phyloP scores from a whole-genome alignment of 2,329 filamentous ascomycete species.

The Scedosporium dehoogii region DNA sequence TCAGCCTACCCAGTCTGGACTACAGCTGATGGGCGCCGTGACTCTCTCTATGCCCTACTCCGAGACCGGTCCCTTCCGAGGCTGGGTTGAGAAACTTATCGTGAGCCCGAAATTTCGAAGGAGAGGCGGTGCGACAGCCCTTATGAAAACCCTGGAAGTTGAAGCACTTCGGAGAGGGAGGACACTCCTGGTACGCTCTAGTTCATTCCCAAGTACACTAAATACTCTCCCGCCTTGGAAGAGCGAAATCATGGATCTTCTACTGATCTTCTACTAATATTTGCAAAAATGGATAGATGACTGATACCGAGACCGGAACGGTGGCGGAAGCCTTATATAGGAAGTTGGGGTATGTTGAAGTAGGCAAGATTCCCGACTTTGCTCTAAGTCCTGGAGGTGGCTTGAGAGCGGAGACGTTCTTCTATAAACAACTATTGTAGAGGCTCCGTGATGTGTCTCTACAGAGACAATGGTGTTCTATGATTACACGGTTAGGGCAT shows the following conservation, averaged over 20 bases:
- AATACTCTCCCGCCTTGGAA: too few relatives aligned
- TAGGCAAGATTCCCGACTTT: constrained; percentile 46
- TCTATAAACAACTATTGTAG: constrained; percentile 44
- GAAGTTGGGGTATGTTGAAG: constrained; percentile 44
- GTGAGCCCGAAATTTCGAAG: constrained; percentile 40
- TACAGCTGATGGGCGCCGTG: constrained; percentile 44
- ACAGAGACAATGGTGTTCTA: background rate
- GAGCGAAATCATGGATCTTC: background rate
- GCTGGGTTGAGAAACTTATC: constrained; percentile 46
- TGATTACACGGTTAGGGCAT: background rate
- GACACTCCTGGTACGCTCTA: constrained; percentile 39
- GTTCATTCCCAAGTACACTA: background rate
- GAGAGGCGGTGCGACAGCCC: constrained; percentile 37
- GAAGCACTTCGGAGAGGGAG: constrained; percentile 39
- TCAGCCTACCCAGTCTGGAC: constrained; percentile 14
- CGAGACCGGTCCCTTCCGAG: constrained; percentile 48
- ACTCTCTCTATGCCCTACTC: constrained; percentile 40
- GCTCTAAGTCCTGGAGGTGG: constrained; percentile 37
- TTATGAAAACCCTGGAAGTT: constrained; percentile 45
- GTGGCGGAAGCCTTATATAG: constrained; percentile 43
- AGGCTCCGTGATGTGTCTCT: background rate
- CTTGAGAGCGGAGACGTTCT: constrained; percentile 42
- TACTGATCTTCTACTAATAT: background rate
- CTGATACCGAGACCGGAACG: constrained; percentile 42
- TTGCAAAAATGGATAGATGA: constrained; percentile 23